Percentiles rank a stretch among this genome's conserved stretches.
Evolutionary conservation across 257 asterid species (phyloP).

Genomic region (Scutellaria galericulata): DNA sequence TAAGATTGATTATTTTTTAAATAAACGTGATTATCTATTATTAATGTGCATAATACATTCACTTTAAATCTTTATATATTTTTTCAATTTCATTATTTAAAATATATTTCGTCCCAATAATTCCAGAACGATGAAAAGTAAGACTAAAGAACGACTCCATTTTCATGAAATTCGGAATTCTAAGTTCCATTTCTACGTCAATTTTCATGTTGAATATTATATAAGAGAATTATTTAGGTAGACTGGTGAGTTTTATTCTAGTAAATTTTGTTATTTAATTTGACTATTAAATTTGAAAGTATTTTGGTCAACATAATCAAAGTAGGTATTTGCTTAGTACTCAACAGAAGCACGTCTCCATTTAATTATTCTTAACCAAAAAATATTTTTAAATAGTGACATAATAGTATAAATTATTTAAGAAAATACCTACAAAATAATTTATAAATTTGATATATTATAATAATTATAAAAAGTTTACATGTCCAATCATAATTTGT

Average conservation of each 20-base stretch:
- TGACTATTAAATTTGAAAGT: background rate
- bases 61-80: no score
- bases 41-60: no score
- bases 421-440: no score
- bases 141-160: background rate
- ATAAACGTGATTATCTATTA: no score
- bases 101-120: background rate
- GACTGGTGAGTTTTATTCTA: background rate
- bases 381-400: no score
- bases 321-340: conserved; percentile 23
- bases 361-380: no score
- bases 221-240: background rate
- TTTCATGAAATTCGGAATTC: conserved; percentile 3
- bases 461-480: no score
- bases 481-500: background rate
- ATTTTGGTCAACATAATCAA: conserved; percentile 9
- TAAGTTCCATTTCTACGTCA: background rate
- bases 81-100: background rate
- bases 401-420: no score
- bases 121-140: background rate
- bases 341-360: conserved; percentile 20
- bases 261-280: background rate
- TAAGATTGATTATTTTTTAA: no score
- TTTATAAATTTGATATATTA: no score
- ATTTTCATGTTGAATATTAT: conserved; percentile 14